phyloP scores from a whole-genome alignment of 345 rosid genomes.

The Pseudoturritis turrita region DNA sequence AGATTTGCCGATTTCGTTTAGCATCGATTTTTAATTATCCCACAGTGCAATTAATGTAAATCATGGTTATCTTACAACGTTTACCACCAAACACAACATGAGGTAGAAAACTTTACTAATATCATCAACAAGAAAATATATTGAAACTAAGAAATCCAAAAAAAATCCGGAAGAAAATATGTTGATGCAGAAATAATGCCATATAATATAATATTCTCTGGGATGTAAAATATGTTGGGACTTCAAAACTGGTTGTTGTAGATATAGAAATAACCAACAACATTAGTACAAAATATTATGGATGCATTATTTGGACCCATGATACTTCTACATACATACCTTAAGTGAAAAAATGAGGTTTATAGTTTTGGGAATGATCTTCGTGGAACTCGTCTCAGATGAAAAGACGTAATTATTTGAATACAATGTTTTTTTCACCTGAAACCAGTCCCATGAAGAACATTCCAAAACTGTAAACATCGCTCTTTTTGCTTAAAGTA shows the following conservation, averaged over 20 bases:
- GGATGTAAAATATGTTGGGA: not conserved
- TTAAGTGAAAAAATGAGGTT: not conserved
- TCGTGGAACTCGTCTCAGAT: not conserved
- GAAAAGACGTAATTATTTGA: not conserved
- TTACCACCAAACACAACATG: too few relatives aligned
- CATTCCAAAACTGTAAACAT: not conserved
- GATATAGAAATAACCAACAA: too few relatives aligned
- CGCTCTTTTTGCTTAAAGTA: not conserved
- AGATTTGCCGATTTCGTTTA: not conserved
- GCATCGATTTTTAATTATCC: not conserved
- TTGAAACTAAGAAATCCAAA: too few relatives aligned
- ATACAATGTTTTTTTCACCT: not conserved
- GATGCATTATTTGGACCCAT: too few relatives aligned
- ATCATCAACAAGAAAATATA: not conserved
- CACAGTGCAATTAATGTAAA: not conserved
- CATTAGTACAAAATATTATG: too few relatives aligned
- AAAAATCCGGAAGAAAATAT: too few relatives aligned
- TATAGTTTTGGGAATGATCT: not conserved
- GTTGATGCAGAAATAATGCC: too few relatives aligned
- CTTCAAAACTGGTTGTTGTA: not conserved
- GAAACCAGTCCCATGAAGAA: not conserved
- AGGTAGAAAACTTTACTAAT: not conserved
- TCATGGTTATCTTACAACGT: not conserved
- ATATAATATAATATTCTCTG: too few relatives aligned
- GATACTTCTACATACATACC: not conserved